Evolutionary conservation across 2,329 filamentous ascomycete genomes (phyloP), one percentile per base, ranked within the genome.

Genomic region (Beauveria medogensis): DNA sequence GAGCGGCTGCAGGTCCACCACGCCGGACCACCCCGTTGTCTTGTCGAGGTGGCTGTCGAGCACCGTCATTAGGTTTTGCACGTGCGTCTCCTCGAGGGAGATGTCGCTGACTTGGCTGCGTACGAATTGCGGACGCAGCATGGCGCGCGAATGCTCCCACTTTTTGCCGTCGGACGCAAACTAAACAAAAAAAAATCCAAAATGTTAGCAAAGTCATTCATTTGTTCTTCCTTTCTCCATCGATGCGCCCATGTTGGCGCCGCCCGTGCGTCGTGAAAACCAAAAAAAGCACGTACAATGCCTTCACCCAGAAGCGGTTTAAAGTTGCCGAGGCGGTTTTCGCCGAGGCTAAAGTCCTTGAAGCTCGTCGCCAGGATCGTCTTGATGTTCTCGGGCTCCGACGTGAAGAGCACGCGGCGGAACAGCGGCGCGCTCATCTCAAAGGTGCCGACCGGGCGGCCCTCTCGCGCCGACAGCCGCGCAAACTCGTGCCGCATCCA

Each of bases 41-140:
- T 82, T 75, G 48, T 53, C 50, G 3, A 65, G 63, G 0, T 63
- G 50, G 9, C 62, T 34, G 8, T 67, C 60, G n/a, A 69, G 56
- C n/a, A 67, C 67, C 6, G 62, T 53, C 48, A 70, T 66, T 24
- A 74, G 66, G 16, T 65, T 68, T 59, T 74, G 69, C 18, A 79
- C 70, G 60, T 72, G 68, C 7, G 58, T 61, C 60, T 78, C 77
- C 44, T 76, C 73, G 2, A 79, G 67, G 2, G 73, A 71, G 16
- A 80, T 70, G 63, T 80, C 72, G 62, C 73, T 73, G 58, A 80
- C 73, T 63, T 79, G 77, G 41, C 76, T 74, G 20, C 72, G 68
- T 1, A 69, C 69, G 64, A 78, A 78, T 44, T 76, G 72, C 0
- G 76, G 76, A 1, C 75, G 70, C 37, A 78, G 67, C 5, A 77